phyloP scores from a whole-genome alignment of 768 basidiomycete genomes.

The Cystoderma amianthinum region DNA sequence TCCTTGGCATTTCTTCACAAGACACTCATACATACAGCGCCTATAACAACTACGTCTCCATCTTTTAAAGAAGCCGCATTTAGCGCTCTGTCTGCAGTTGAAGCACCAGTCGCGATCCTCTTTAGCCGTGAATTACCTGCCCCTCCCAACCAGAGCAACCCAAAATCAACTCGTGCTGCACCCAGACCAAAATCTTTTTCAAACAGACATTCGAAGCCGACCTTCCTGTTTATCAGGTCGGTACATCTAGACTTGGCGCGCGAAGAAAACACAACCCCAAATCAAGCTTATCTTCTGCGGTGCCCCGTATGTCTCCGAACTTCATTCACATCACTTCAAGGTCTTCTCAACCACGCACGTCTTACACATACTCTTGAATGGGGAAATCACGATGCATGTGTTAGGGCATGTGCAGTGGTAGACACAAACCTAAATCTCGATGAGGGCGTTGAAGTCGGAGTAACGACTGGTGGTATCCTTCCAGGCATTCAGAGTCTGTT shows the following conservation, averaged over 20 bases:
- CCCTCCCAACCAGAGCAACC: slow-evolving; percentile 11
- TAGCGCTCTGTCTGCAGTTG: slow-evolving; percentile 30
- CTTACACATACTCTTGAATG: slow-evolving; percentile 41
- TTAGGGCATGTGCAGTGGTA: slow-evolving; percentile 38
- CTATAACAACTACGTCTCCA: slow-evolving; percentile 11
- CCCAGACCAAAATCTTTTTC: slow-evolving; percentile 16
- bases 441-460: slow-evolving; percentile 35
- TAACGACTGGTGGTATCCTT: slow-evolving; percentile 31
- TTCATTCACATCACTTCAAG: slow-evolving; percentile 43
- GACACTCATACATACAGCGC: slow-evolving; percentile 1
- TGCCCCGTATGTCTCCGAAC: slow-evolving; percentile 40
- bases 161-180: slow-evolving; percentile 16
- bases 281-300: slow-evolving; percentile 28
- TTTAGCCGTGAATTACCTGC: slow-evolving; percentile 22
- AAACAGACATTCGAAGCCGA: slow-evolving; percentile 12
- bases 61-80: slow-evolving; percentile 33
- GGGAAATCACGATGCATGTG: slow-evolving; percentile 51
- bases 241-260: slow-evolving; percentile 12
- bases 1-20: neutral
- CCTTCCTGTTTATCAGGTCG: slow-evolving; percentile 34
- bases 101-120: slow-evolving; percentile 30
- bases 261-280: slow-evolving; percentile 11
- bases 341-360: slow-evolving; percentile 47
- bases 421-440: slow-evolving; percentile 32
- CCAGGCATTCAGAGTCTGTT: slow-evolving; percentile 44